These are phyloP conservation scores for Cryptosporidium sp. DNA, from an alignment of 169 alveolate species.

Conservation along the genomic window DNA sequence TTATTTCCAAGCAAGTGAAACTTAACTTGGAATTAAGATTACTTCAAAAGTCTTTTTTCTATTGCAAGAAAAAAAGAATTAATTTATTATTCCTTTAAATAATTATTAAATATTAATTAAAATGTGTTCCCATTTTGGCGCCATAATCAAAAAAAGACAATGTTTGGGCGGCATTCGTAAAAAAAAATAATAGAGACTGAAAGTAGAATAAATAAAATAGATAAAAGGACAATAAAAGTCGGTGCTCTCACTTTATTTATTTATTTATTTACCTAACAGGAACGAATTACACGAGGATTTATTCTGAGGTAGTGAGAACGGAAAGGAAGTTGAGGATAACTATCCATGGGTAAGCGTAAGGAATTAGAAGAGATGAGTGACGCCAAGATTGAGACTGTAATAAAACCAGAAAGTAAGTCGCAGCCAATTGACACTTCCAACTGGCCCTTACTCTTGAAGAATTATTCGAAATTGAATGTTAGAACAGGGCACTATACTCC, in stretches of 20 bases:
- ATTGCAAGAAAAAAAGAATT: too few relatives aligned
- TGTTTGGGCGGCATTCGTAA: not conserved
- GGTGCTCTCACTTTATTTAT: not conserved
- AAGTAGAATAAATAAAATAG: not conserved
- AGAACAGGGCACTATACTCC: constrained; percentile 99
- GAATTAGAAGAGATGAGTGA: constrained; percentile 32
- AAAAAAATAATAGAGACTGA: not conserved
- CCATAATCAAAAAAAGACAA: constrained; percentile 12
- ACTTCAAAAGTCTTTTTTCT: too few relatives aligned
- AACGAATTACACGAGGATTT: not conserved
- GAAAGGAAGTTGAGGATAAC: not conserved
- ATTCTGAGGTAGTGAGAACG: not conserved
- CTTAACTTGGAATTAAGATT: too few relatives aligned
- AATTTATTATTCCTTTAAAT: too few relatives aligned
- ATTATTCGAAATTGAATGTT: constrained; percentile 95
- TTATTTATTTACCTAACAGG: not conserved
- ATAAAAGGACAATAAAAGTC: not conserved
- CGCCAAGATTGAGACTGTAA: constrained; percentile 7
- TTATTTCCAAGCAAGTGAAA: too few relatives aligned
- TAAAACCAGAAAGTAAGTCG: constrained; percentile 69
- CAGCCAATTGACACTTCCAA: constrained; percentile 93
- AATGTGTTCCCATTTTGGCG: not conserved
- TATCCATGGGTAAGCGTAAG: constrained; percentile 29
- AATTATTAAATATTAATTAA: too few relatives aligned
- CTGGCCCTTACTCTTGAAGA: constrained; percentile 97